Base-by-base conservation (phyloP, 2,329 filamentous ascomycete species). In the Tolypocladium sp. region DNA sequence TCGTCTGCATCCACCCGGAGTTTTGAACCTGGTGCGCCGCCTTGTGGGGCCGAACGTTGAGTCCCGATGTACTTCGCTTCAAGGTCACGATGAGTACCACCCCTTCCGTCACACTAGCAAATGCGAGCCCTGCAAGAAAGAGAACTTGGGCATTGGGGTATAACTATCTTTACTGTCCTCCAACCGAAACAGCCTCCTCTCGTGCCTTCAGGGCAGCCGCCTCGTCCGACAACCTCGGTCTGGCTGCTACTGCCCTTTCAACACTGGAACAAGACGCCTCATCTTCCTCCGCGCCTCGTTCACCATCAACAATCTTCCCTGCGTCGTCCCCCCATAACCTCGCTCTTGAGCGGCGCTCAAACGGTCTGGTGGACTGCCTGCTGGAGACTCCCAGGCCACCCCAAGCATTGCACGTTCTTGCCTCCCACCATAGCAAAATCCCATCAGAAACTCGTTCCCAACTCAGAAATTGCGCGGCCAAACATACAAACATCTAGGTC, bases 401-500 rank as follows among this genome's bases (percentile, higher is more conserved):
- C 20, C 30, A 22, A 27, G 7, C 49, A n/a, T 37, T 22, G 20
- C 49, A 37, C 30, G 49, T 22, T 30, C 30, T 37, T 20, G 49
- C 49, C 49, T 22, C 10, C 49, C 49, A 22, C 30, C 49, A 4
- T 52, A 35, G 49, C 49, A 22, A 35, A 15, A 22, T 35, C 49
- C 49, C 49, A 35, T 37, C 49, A 53, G 44, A 33, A 44, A 55
- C 51, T 17, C 41, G 10, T 25, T 33, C 27, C 49, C 17, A 37
- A 49, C 40, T 35, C 33, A 57, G 27, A 27, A 17, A 46, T 37
- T 15, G 53, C 57, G 53, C 46, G 30, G 38, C 57, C 35, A 58
- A 52, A 37, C 30, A 57, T 41, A 55, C 44, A 56, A 59, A 46
- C 49, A 62, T 60, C 57, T 57, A 58, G 40, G 54, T 30, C 54